Evolutionary conservation across 2,329 filamentous ascomycete genomes (phyloP).

Genomic region (Fusarium compactum): DNA sequence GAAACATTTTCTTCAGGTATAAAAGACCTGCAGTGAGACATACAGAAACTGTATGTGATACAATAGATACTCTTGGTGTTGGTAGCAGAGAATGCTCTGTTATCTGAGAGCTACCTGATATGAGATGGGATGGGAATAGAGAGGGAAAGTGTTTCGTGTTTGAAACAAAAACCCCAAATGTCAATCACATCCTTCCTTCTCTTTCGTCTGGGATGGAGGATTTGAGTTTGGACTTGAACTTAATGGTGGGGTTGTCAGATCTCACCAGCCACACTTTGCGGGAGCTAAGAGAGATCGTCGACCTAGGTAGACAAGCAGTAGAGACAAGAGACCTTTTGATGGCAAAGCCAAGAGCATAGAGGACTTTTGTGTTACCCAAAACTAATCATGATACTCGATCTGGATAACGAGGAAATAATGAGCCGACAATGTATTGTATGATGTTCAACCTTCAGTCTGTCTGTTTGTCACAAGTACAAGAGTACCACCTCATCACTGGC

Average conservation of each 20-base stretch:
- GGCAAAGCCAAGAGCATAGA: background rate
- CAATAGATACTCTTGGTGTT: background rate
- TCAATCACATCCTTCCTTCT: background rate
- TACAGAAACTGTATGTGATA: background rate
- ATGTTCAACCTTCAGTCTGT: background rate
- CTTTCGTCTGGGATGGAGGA: background rate
- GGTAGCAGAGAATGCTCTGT: background rate
- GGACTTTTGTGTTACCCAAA: background rate
- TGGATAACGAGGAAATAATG: no score
- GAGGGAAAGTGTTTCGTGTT: background rate
- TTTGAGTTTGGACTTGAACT: background rate
- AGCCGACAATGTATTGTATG: no score
- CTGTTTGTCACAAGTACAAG: background rate
- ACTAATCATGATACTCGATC: background rate
- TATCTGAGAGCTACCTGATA: background rate
- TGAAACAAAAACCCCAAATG: background rate
- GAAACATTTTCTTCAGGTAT: slow-evolving; percentile 5
- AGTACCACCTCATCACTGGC: background rate
- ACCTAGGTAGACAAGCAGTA: background rate
- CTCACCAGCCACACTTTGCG: slow-evolving; percentile 40
- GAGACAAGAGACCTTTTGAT: background rate
- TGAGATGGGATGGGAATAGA: background rate
- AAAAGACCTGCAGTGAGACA: slow-evolving; percentile 24
- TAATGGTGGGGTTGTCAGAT: slow-evolving; percentile 28
- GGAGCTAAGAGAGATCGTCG: slow-evolving; percentile 34